Percentiles rank a stretch among this genome's conserved stretches.
Conservation (phyloP, 2,329 filamentous ascomycete species). For the Colletotrichum zoysiae region DNA sequence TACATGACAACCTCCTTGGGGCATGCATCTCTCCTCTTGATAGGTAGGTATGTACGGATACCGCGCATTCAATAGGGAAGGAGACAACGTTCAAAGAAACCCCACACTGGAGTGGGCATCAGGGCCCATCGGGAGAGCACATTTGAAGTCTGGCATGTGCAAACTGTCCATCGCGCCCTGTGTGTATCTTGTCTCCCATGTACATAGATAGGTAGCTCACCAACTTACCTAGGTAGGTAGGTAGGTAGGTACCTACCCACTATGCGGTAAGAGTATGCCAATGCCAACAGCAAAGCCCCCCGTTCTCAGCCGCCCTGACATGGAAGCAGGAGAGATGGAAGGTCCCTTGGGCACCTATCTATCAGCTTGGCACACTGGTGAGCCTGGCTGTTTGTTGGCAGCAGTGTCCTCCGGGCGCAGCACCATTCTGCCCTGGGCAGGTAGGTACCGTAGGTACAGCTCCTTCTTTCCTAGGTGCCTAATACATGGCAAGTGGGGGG, state of each 20-base stretch:
- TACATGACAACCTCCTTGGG: neutral
- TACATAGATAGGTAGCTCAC: too few species aligned
- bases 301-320: conserved; percentile 28
- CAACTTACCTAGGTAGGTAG: too few species aligned
- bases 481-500: conserved; percentile 16
- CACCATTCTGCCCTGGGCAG: neutral
- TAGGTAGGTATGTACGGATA: too few species aligned
- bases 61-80: neutral
- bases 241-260: too few species aligned
- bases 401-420: neutral
- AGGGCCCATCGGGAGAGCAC: neutral
- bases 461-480: too few species aligned
- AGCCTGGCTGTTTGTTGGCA: conserved; percentile 18
- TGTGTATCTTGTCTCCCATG: neutral
- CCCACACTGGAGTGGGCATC: conserved; percentile 10
- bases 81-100: neutral
- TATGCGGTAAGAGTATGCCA: neutral
- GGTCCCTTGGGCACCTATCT: neutral
- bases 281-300: neutral
- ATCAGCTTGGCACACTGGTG: conserved; percentile 17
- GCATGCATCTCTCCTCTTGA: too few species aligned
- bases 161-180: neutral
- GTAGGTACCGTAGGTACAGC: too few species aligned
- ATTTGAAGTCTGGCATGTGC: neutral
- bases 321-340: conserved; percentile 6